Conservation (phyloP, 2,329 filamentous ascomycete genomes). For the Oidium heveae region DNA sequence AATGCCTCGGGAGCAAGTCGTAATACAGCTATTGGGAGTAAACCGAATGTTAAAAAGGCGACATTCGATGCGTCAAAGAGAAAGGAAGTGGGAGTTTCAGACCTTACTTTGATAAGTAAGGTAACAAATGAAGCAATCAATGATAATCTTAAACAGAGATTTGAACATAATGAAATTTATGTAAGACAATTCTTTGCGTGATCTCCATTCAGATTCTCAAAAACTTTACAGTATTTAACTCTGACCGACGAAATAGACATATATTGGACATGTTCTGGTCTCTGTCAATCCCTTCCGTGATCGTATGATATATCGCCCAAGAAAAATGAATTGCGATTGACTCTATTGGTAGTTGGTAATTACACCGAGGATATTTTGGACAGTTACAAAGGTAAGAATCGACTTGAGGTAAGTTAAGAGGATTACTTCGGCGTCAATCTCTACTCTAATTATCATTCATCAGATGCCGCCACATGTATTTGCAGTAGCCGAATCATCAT, state of each 20-base stretch:
- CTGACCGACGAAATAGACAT: slow-evolving; percentile 32
- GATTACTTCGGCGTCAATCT: background rate
- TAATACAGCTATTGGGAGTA: slow-evolving; percentile 7
- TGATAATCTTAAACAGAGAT: slow-evolving; percentile 94
- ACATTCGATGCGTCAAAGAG: slow-evolving; percentile 93
- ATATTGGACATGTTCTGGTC: slow-evolving; percentile 97
- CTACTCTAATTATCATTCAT: background rate
- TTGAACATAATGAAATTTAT: slow-evolving; percentile 94
- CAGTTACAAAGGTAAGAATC: slow-evolving; percentile 90
- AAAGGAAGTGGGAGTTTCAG: slow-evolving; percentile 96
- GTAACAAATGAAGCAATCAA: slow-evolving; percentile 99
- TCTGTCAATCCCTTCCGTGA: slow-evolving; percentile 97
- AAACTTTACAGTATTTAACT: background rate
- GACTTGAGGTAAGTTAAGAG: slow-evolving; percentile 38
- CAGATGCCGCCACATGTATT: slow-evolving; percentile 80
- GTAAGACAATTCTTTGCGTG: slow-evolving; percentile 15
- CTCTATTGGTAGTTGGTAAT: slow-evolving; percentile 43
- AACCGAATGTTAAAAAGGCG: slow-evolving; percentile 68
- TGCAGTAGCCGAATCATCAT: slow-evolving; percentile 81
- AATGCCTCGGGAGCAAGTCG: slow-evolving; percentile 10
- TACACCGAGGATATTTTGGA: slow-evolving; percentile 88
- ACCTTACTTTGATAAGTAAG: slow-evolving; percentile 91
- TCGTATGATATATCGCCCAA: slow-evolving; percentile 20
- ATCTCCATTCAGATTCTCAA: background rate
- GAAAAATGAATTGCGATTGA: slow-evolving; percentile 14